Evolutionary conservation across 2,329 filamentous ascomycete species (phyloP).

Genomic region (Penicillium brevicompactum): DNA sequence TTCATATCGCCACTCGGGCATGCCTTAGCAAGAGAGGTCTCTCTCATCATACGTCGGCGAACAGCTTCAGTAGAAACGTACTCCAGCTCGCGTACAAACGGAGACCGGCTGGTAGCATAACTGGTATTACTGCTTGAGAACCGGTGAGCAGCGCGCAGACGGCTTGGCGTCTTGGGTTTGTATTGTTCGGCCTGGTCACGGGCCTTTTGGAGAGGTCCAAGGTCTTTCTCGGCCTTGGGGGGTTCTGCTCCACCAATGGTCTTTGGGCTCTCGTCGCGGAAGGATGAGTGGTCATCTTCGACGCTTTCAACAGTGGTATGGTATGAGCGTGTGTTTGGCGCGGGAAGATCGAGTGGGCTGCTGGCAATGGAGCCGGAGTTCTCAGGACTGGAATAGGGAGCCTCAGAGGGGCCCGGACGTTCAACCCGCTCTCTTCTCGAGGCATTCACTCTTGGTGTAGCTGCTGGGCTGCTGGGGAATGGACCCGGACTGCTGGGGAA

Average conservation of each 20-base stretch:
- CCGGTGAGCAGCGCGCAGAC: slow-evolving; percentile 38
- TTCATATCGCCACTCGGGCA: background rate
- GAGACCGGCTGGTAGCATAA: background rate
- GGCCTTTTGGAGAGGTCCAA: slow-evolving; percentile 36
- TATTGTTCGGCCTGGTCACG: slow-evolving; percentile 44
- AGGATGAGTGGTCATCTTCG: background rate
- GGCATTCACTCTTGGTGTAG: background rate
- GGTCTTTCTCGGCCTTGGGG: slow-evolving; percentile 16
- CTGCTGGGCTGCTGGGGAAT: background rate
- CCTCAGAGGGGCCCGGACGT: background rate
- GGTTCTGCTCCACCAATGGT: slow-evolving; percentile 10
- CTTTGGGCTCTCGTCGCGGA: too few species aligned
- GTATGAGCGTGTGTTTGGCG: background rate
- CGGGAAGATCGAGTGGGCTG: background rate
- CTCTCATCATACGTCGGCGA: slow-evolving; percentile 1
- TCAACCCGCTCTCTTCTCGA: background rate
- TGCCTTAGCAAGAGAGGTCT: background rate
- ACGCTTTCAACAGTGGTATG: background rate
- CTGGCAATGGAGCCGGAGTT: background rate
- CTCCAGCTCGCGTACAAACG: too few species aligned
- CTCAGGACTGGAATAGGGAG: background rate
- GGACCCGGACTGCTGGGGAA: background rate
- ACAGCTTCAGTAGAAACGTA: too few species aligned
- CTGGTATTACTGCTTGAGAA: background rate
- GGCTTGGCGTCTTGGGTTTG: slow-evolving; percentile 47